These are phyloP conservation scores for Microthlaspi erraticum DNA, from an alignment of 345 rosid species.

Conservation along the genomic window DNA sequence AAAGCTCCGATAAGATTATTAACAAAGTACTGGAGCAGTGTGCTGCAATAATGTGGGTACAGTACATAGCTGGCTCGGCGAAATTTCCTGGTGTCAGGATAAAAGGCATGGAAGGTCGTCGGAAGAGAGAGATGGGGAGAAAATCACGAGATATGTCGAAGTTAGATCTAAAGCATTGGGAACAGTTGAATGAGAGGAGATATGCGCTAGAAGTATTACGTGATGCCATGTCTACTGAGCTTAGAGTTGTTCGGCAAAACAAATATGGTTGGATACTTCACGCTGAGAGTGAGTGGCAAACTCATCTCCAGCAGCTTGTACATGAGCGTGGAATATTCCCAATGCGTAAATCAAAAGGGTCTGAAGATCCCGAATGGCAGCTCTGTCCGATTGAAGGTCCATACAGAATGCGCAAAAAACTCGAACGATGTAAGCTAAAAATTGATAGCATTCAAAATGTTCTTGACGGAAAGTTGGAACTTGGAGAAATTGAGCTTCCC, in stretches of 20 bases:
- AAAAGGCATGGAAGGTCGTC: constrained; percentile 91
- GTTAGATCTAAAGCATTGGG: constrained; percentile 89
- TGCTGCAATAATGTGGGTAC: constrained; percentile 97
- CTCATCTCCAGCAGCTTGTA: constrained; percentile 92
- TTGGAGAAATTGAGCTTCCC: constrained; percentile 66
- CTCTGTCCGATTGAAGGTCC: constrained; percentile 99
- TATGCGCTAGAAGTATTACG: constrained; percentile 93
- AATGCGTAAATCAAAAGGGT: constrained; percentile 59
- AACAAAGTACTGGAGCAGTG: constrained; percentile 93
- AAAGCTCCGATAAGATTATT: constrained; percentile 72
- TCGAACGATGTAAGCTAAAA: constrained; percentile 82
- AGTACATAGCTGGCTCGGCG: constrained; percentile 87
- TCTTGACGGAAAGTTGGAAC: constrained; percentile 75
- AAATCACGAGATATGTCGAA: constrained; percentile 80
- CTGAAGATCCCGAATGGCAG: constrained; percentile 92
- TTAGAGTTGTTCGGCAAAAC: constrained; percentile 98
- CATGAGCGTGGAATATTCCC: constrained; percentile 98
- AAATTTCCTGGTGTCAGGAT: constrained; percentile 97
- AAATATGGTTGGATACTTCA: constrained; percentile 99
- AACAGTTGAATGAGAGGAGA: constrained; percentile 93
- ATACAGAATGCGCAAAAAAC: constrained; percentile 99
- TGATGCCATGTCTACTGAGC: constrained; percentile 97
- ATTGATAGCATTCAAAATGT: constrained; percentile 84
- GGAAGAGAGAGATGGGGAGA: constrained; percentile 92
- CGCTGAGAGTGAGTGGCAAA: constrained; percentile 99